phyloP scores from a whole-genome alignment of 441 rosid species.

The Biscutella laevigata region DNA sequence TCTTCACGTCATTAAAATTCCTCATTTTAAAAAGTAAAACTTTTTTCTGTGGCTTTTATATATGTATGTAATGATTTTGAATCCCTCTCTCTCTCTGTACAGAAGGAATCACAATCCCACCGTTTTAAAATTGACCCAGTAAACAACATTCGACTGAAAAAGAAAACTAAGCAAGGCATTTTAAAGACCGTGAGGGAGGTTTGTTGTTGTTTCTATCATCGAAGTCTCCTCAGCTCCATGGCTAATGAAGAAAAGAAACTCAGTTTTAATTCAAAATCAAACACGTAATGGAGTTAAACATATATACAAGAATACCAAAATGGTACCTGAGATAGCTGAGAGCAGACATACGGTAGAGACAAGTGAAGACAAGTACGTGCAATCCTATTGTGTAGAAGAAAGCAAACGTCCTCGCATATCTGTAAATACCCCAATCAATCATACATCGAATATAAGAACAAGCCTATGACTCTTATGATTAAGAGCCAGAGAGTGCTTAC shows the following conservation, averaged over 20 bases:
- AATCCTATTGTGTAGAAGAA: slow-evolving; percentile 89
- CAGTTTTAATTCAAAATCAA: not conserved
- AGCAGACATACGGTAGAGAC: slow-evolving; percentile 97
- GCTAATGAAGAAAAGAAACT: slow-evolving; percentile 23
- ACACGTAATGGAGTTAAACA: not conserved
- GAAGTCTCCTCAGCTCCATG: slow-evolving; percentile 56
- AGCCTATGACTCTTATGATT: no score
- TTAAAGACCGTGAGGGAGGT: slow-evolving; percentile 64
- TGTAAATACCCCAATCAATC: slow-evolving; percentile 15
- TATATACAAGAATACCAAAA: not conserved
- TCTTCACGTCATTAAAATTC: no score
- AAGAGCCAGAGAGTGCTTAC: slow-evolving; percentile 29
- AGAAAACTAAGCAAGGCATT: no score
- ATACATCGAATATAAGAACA: not conserved
- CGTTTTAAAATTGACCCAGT: no score
- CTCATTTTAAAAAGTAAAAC: no score
- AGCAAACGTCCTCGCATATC: slow-evolving; percentile 88
- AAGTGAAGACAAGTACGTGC: slow-evolving; percentile 76
- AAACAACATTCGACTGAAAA: no score
- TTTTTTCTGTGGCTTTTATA: no score
- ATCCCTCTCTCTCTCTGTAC: no score
- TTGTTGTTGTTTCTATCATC: slow-evolving; percentile 33
- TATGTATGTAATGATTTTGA: no score
- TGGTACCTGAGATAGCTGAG: slow-evolving; percentile 73
- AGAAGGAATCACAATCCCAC: no score